phyloP scores from a whole-genome alignment of 129 eudicot species.

The Flaveria sonorensis region DNA sequence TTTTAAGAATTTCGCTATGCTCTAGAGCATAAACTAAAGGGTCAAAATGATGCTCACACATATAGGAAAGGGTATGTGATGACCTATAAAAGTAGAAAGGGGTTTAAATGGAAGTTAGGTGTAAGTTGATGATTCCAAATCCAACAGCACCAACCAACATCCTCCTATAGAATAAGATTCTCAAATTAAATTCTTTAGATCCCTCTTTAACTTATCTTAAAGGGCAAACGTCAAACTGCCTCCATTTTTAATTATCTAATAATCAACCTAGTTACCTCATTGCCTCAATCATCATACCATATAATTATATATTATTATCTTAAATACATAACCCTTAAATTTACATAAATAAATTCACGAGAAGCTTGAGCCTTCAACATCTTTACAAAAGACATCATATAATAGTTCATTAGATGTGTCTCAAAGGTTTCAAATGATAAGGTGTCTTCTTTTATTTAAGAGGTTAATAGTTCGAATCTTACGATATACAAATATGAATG shows the following conservation, averaged over 20 bases:
- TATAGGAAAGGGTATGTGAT: not conserved
- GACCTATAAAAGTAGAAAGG: not conserved
- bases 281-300: conserved; percentile 24
- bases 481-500: too few relatives aligned
- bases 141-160: conserved; percentile 44
- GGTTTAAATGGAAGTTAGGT: conserved; percentile 3
- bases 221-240: conserved; percentile 16
- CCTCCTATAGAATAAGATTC: conserved; percentile 42
- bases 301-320: not conserved
- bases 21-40: too few relatives aligned
- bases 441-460: too few relatives aligned
- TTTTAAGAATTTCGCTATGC: too few relatives aligned
- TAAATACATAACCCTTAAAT: too few relatives aligned
- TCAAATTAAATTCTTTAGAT: conserved; percentile 29
- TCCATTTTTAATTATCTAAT: conserved; percentile 24
- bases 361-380: too few relatives aligned
- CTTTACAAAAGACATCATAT: too few relatives aligned
- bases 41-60: not conserved
- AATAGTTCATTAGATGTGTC: too few relatives aligned
- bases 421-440: too few relatives aligned
- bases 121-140: conserved; percentile 35
- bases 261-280: conserved; percentile 27
- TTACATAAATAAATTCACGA: too few relatives aligned
- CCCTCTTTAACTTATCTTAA: conserved; percentile 21
- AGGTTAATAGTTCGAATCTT: too few relatives aligned